A percentile compares a stretch with the other conserved stretches of the same genome.
These are phyloP conservation scores for Aspergillus hancockii DNA, from an alignment of 495 filamentous ascomycete species.

Conservation along the genomic window DNA sequence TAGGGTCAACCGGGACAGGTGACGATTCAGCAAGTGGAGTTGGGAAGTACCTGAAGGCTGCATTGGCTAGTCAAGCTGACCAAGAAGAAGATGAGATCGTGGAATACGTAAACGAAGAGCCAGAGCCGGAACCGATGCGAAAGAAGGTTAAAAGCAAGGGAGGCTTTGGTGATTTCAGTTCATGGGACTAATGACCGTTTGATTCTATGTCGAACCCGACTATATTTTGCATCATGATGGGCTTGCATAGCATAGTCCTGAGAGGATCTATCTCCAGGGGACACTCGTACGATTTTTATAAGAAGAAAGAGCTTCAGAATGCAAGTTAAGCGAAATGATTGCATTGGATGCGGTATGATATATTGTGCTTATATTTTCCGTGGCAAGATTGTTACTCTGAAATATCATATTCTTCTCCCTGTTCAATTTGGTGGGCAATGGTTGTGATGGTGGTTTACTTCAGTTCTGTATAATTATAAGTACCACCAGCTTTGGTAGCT, in stretches of 20 bases:
- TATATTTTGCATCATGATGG: background rate
- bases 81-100: slow-evolving; percentile 58
- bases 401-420: no score
- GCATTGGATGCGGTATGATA: no score
- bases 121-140: slow-evolving; percentile 64
- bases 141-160: slow-evolving; percentile 76
- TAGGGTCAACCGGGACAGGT: slow-evolving; percentile 51
- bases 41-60: slow-evolving; percentile 78
- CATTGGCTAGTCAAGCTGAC: slow-evolving; percentile 39
- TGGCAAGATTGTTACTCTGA: no score
- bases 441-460: no score
- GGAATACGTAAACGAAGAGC: slow-evolving; percentile 58
- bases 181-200: slow-evolving; percentile 29
- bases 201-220: background rate
- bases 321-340: no score
- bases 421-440: no score
- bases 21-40: slow-evolving; percentile 54
- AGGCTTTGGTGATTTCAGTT: slow-evolving; percentile 88
- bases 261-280: no score
- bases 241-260: background rate
- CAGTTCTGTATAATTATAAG: no score
- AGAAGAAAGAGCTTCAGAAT: no score
- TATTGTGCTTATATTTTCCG: no score
- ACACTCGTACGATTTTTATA: no score
- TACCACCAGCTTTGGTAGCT: no score